Evolutionary conservation across 768 basidiomycete genomes (phyloP).

Genomic region (Collybia nuda): DNA sequence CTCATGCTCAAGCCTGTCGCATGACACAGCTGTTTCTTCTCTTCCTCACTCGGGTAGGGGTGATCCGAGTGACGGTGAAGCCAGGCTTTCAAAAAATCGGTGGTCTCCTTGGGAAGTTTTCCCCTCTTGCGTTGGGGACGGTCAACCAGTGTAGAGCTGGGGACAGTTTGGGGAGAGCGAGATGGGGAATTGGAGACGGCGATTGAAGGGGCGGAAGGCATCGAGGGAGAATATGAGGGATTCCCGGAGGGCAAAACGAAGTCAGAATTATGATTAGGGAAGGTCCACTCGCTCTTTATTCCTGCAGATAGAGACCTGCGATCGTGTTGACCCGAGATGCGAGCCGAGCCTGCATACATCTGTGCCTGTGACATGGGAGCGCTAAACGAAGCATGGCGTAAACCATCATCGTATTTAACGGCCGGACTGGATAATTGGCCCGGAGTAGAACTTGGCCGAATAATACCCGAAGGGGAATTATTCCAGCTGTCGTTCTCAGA

Average conservation of each 20-base stretch:
- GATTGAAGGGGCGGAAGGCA: constrained; percentile 43
- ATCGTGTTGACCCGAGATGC: constrained; percentile 72
- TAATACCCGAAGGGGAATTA: constrained; percentile 52
- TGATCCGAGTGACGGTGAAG: constrained; percentile 86
- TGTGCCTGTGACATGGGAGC: constrained; percentile 56
- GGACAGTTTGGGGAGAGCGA: constrained; percentile 51
- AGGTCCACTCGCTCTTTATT: constrained; percentile 74
- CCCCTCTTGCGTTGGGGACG: constrained; percentile 81
- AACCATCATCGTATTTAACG: constrained; percentile 68
- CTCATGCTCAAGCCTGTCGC: constrained; percentile 86
- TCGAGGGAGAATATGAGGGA: constrained; percentile 41
- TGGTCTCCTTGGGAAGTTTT: constrained; percentile 88
- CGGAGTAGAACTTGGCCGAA: constrained; percentile 69
- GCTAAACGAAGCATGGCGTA: constrained; percentile 70
- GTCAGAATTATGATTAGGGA: constrained; percentile 59
- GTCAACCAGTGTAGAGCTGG: constrained; percentile 64
- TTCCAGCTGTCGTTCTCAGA: constrained; percentile 58
- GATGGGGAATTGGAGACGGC: constrained; percentile 46
- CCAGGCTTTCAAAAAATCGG: constrained; percentile 88
- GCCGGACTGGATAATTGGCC: constrained; percentile 52
- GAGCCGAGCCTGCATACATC: constrained; percentile 66
- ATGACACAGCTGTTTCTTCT: constrained; percentile 87
- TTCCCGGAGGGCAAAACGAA: constrained; percentile 49
- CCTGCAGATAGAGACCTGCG: constrained; percentile 48
- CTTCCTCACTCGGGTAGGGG: constrained; percentile 86